Conservation (phyloP, 2,329 filamentous ascomycete genomes). For the Tricladium varicosporioides region DNA sequence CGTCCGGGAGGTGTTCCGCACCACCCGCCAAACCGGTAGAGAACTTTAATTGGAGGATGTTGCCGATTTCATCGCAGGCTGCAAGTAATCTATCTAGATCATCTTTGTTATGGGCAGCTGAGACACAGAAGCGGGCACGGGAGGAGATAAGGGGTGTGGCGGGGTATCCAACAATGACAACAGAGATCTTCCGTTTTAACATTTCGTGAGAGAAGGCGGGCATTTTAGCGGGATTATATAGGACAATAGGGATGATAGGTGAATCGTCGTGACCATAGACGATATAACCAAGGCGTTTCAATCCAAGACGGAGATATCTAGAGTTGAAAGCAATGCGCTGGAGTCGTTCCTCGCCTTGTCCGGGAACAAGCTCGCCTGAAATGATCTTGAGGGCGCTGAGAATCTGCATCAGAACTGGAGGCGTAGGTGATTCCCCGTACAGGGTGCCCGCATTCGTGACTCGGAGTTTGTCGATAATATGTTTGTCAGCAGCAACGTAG, state of each 20-base stretch:
- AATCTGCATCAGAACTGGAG: constrained; percentile 89
- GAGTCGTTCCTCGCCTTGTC: constrained; percentile 91
- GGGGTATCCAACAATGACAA: constrained; percentile 96
- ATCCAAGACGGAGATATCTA: constrained; percentile 91
- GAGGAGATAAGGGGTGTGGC: constrained; percentile 94
- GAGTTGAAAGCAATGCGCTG: constrained; percentile 98
- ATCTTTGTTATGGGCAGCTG: constrained; percentile 95
- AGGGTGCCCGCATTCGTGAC: constrained; percentile 82
- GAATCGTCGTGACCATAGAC: constrained; percentile 97
- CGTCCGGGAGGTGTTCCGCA: constrained; percentile 71
- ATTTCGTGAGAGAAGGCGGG: constrained; percentile 98
- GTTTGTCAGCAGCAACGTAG: constrained; percentile 86
- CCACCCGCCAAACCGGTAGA: constrained; percentile 94
- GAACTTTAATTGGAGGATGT: constrained; percentile 92
- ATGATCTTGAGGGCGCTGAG: constrained; percentile 84
- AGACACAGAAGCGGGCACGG: constrained; percentile 92
- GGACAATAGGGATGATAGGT: constrained; percentile 88
- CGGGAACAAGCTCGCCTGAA: constrained; percentile 79
- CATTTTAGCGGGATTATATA: constrained; percentile 99
- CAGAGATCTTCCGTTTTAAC: constrained; percentile 95
- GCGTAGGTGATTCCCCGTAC: constrained; percentile 83
- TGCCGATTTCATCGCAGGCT: constrained; percentile 90
- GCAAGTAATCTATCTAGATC: constrained; percentile 86
- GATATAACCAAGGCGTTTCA: constrained; percentile 96
- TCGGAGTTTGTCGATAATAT: constrained; percentile 88